Conservation (phyloP, 2,329 filamentous ascomycete genomes). For the Cercospora nicotianae region DNA sequence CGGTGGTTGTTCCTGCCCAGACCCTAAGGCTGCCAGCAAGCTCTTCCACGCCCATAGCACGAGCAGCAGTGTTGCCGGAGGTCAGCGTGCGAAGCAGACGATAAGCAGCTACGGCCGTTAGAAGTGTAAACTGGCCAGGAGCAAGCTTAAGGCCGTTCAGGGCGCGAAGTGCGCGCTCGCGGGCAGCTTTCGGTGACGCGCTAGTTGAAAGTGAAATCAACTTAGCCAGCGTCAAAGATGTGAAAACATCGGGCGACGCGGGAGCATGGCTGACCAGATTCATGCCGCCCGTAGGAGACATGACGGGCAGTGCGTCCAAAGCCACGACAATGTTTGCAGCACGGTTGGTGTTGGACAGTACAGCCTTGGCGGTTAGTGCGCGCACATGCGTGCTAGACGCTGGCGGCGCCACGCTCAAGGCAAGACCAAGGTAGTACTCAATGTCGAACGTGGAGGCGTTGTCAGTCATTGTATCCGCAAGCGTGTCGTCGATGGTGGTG, state of each 20-base stretch:
- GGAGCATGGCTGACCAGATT: constrained; percentile 56
- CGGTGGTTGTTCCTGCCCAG: constrained; percentile 50
- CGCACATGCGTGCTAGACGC: constrained; percentile 69
- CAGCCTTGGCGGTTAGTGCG: constrained; percentile 59
- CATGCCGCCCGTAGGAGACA: constrained; percentile 35
- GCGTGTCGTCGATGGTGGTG: constrained; percentile 66
- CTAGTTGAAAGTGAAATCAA: constrained; percentile 50
- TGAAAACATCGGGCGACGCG: constrained; percentile 57
- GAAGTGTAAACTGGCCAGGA: constrained; percentile 44
- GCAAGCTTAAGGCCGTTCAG: constrained; percentile 45
- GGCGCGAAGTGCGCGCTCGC: constrained; percentile 41
- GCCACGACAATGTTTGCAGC: constrained; percentile 54
- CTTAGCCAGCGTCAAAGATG: constrained; percentile 60
- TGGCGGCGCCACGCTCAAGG: constrained; percentile 72
- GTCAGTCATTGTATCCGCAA: constrained; percentile 59
- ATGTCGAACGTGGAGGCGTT: constrained; percentile 47
- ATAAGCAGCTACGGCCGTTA: constrained; percentile 49
- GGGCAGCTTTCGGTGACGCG: constrained; percentile 35
- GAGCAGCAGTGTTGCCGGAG: constrained; percentile 33
- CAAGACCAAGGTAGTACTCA: constrained; percentile 60
- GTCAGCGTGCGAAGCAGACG: constrained; percentile 43
- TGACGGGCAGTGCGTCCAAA: constrained; percentile 52
- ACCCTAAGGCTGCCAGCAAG: constrained; percentile 46
- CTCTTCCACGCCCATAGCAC: constrained; percentile 46
- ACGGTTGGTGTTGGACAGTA: constrained; percentile 57